Percentiles rank a stretch among this genome's conserved stretches.
These are phyloP conservation scores for Aspergillus tanneri DNA, from an alignment of 2,329 filamentous ascomycete genomes.

Conservation along the genomic window DNA sequence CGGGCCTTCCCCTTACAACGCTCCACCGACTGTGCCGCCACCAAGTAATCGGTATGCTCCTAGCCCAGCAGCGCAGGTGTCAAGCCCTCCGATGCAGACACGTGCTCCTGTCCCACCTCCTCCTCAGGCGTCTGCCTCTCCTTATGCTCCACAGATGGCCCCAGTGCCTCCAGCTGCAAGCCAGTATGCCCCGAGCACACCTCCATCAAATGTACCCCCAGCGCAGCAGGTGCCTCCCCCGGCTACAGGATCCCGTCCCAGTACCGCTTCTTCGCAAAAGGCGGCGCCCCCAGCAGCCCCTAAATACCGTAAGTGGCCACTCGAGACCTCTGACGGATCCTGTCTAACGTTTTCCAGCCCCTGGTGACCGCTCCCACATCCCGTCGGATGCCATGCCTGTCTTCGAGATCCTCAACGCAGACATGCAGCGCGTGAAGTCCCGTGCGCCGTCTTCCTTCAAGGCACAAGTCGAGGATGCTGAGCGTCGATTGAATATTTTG, in stretches of 20 bases:
- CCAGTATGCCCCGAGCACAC: constrained; percentile 47
- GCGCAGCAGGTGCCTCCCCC: constrained; percentile 36
- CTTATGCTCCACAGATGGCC: constrained; percentile 60
- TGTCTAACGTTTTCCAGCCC: constrained; percentile 37
- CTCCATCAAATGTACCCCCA: constrained; percentile 43
- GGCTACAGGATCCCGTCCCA: constrained; percentile 45
- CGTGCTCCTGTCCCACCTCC: constrained; percentile 53
- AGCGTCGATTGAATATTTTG: constrained; percentile 87
- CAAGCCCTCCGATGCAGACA: constrained; percentile 46
- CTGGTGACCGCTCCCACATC: constrained; percentile 89
- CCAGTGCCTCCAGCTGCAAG: constrained; percentile 39
- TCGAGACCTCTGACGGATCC: neutral
- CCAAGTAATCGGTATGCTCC: constrained; percentile 75
- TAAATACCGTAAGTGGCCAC: constrained; percentile 63
- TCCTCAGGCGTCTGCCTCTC: constrained; percentile 42
- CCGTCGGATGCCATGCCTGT: constrained; percentile 72
- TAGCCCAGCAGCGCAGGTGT: constrained; percentile 57
- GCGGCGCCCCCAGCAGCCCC: constrained; percentile 52
- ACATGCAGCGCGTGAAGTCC: constrained; percentile 84
- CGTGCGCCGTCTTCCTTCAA: constrained; percentile 85
- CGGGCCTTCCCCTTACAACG: constrained; percentile 82
- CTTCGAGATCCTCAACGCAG: constrained; percentile 74
- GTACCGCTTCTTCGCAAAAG: constrained; percentile 52
- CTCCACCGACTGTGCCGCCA: constrained; percentile 68
- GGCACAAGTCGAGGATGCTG: constrained; percentile 86